A percentile compares a stretch with the other conserved stretches of the same genome.
phyloP scores from a whole-genome alignment of 352 stramenopile species.

The Globisporangium megalacanthum region DNA sequence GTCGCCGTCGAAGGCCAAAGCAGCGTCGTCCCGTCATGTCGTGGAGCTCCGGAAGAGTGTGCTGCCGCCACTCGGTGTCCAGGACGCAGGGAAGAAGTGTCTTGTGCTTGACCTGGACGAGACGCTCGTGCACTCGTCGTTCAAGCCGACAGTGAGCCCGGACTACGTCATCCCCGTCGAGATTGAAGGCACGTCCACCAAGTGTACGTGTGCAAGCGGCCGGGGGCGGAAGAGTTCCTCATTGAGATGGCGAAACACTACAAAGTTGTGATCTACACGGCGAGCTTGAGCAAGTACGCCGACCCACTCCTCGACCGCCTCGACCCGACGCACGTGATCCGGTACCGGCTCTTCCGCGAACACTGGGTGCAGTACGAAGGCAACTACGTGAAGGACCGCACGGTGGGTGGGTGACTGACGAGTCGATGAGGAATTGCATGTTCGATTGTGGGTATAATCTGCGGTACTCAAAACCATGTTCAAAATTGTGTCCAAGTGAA shows the following conservation, averaged over 20 bases:
- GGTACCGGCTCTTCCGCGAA: slow-evolving; percentile 89
- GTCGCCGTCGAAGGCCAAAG: slow-evolving; percentile 18
- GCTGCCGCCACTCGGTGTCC: slow-evolving; percentile 26
- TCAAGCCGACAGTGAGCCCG: slow-evolving; percentile 89
- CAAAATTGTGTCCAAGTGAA: too few relatives aligned
- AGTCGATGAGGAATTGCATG: too few relatives aligned
- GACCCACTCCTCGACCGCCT: slow-evolving; percentile 96
- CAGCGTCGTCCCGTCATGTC: slow-evolving; percentile 19
- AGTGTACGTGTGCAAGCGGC: slow-evolving; percentile 90
- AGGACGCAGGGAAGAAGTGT: slow-evolving; percentile 81
- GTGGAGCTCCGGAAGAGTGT: slow-evolving; percentile 61
- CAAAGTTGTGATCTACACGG: slow-evolving; percentile 98
- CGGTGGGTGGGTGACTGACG: too few relatives aligned
- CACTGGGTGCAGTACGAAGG: slow-evolving; percentile 95
- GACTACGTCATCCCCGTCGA: slow-evolving; percentile 98
- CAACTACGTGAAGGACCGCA: slow-evolving; percentile 97
- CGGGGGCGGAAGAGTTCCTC: slow-evolving; percentile 95
- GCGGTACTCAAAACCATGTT: too few relatives aligned
- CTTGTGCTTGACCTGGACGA: slow-evolving; percentile 97
- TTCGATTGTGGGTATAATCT: too few relatives aligned
- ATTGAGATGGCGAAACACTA: slow-evolving; percentile 94
- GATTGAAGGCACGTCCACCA: slow-evolving; percentile 88
- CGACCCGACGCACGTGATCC: slow-evolving; percentile 88
- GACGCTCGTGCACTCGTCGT: slow-evolving; percentile 97
- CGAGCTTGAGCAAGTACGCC: slow-evolving; percentile 96